A percentile compares a stretch with the other conserved stretches of the same genome.
Evolutionary conservation across 208 protist genomes (phyloP).

Genomic region (Trypanosoma melophagium): DNA sequence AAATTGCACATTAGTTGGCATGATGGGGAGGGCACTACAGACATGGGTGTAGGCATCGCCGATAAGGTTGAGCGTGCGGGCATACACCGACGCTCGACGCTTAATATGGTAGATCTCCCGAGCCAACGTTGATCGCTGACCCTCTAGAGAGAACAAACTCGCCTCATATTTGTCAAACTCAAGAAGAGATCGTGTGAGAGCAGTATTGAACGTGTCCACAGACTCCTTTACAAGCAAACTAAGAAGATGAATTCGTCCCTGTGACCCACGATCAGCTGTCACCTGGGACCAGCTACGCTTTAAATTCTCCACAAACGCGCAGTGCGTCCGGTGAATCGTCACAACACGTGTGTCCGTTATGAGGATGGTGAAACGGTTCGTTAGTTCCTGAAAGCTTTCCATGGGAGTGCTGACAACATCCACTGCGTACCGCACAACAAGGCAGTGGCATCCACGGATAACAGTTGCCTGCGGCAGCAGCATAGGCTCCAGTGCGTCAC

Average conservation of each 20-base stretch:
- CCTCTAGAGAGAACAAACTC: constrained; percentile 50
- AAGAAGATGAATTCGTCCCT: constrained; percentile 30
- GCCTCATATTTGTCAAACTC: constrained; percentile 80
- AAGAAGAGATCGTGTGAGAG: constrained; percentile 61
- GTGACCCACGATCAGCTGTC: not conserved
- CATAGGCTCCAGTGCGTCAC: constrained; percentile 59
- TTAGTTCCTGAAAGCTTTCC: constrained; percentile 75
- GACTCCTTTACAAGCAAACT: constrained; percentile 73
- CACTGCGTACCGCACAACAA: constrained; percentile 73
- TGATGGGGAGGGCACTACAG: constrained; percentile 41
- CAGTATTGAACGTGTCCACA: constrained; percentile 56
- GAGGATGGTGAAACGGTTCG: constrained; percentile 74
- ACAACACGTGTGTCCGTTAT: constrained; percentile 38
- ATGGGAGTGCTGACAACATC: constrained; percentile 37
- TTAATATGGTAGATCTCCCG: constrained; percentile 85
- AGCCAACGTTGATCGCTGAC: constrained; percentile 51
- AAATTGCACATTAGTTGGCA: constrained; percentile 52
- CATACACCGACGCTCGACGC: constrained; percentile 73
- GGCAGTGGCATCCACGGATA: constrained; percentile 43
- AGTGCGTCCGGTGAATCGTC: constrained; percentile 76
- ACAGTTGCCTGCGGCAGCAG: constrained; percentile 74
- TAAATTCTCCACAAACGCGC: constrained; percentile 64
- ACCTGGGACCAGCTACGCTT: constrained; percentile 46
- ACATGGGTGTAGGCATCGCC: constrained; percentile 71
- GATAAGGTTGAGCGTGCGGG: constrained; percentile 60